Percentiles rank a stretch among this genome's conserved stretches.
Evolutionary conservation across 441 rosid genomes (phyloP).

Genomic region (Aleurites moluccanus): DNA sequence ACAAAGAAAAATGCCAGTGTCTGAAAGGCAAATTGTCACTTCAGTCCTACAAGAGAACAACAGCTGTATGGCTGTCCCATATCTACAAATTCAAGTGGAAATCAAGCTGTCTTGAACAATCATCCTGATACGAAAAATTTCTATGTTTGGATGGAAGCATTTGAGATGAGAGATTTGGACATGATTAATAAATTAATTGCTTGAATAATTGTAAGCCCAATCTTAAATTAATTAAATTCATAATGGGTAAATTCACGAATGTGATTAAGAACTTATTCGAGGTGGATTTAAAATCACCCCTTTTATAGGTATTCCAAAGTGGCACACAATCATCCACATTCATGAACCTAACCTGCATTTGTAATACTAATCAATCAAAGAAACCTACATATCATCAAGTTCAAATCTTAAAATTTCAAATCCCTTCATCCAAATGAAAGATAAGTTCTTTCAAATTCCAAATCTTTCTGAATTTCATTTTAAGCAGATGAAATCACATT

Average conservation of each 20-base stretch:
- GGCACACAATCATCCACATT: background rate
- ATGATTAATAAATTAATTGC: background rate
- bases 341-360: background rate
- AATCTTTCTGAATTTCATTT: background rate
- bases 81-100: background rate
- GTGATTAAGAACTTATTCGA: background rate
- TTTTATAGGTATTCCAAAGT: background rate
- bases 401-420: slow-evolving; percentile 6
- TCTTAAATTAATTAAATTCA: background rate
- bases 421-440: too few relatives aligned
- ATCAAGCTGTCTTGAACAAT: background rate
- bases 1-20: background rate
- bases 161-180: background rate
- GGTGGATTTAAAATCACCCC: background rate
- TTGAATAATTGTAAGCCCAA: background rate
- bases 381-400: background rate
- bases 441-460: too few relatives aligned
- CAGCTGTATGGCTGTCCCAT: background rate
- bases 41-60: slow-evolving; percentile 3
- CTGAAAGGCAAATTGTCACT: slow-evolving; percentile 10
- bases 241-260: background rate
- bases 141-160: too few relatives aligned
- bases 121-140: too few relatives aligned
- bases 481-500: background rate
- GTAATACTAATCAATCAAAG: background rate